Evolutionary conservation across 495 filamentous ascomycete genomes (phyloP).

Genomic region (Platismatia glauca): DNA sequence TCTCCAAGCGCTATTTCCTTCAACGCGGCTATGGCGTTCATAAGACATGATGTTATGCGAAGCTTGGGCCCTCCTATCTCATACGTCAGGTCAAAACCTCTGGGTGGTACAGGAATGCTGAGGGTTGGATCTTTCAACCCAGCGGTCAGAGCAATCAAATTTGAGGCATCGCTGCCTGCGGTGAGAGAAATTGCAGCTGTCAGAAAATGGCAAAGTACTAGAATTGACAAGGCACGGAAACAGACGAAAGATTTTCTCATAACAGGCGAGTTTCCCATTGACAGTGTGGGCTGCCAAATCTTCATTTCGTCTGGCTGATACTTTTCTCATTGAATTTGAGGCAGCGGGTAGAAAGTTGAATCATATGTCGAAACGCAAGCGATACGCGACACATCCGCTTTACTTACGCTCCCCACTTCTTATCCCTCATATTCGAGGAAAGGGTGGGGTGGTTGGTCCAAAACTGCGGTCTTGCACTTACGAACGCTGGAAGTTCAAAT

Average conservation of each 20-base stretch:
- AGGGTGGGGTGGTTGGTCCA: neutral
- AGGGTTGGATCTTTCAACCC: neutral
- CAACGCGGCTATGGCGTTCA: neutral
- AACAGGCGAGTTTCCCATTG: neutral
- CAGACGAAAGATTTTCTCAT: neutral
- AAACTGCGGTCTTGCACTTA: neutral
- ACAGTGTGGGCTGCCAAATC: neutral
- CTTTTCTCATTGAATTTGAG: neutral
- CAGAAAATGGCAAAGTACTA: neutral
- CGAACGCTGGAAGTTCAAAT: too few species aligned
- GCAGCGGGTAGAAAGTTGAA: neutral
- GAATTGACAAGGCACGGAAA: neutral
- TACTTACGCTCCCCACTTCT: too few species aligned
- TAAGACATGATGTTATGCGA: constrained; percentile 1
- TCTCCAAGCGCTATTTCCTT: constrained; percentile 5
- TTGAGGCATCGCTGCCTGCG: neutral
- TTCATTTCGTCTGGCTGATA: neutral
- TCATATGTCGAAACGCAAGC: neutral
- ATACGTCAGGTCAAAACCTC: neutral
- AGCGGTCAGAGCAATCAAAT: neutral
- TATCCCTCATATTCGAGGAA: neutral
- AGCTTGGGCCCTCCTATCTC: constrained; percentile 6
- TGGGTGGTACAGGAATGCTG: neutral
- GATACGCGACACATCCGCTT: neutral
- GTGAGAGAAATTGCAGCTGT: neutral